These are phyloP conservation scores for Aureobasidium sp. DNA, from an alignment of 2,329 filamentous ascomycete genomes.

Conservation along the genomic window DNA sequence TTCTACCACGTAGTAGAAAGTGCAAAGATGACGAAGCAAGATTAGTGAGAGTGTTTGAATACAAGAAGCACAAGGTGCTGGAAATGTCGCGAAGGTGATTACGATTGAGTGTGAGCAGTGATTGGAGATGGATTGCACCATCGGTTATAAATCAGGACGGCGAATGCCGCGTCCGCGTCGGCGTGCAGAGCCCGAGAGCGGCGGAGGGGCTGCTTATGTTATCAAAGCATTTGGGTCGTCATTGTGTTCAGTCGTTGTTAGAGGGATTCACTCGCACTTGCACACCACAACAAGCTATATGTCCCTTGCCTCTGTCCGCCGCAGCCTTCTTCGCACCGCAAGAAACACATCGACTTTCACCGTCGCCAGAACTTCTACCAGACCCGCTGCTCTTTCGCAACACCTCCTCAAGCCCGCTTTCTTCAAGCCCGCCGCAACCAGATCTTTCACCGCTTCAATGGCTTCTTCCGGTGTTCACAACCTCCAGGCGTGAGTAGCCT, in stretches of 20 bases:
- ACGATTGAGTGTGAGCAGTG: not conserved
- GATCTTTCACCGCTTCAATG: slow-evolving; percentile 40
- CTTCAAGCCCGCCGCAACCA: slow-evolving; percentile 20
- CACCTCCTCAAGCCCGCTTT: slow-evolving; percentile 18
- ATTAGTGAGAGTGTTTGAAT: not conserved
- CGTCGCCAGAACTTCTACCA: slow-evolving; percentile 6
- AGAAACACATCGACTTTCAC: slow-evolving; percentile 15
- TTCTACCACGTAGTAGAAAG: not conserved
- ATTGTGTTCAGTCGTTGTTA: not conserved
- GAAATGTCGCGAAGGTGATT: not conserved
- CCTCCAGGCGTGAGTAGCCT: slow-evolving; percentile 35
- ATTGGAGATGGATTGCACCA: not conserved
- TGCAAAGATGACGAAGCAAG: not conserved
- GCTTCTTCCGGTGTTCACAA: slow-evolving; percentile 45
- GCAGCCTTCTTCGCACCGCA: slow-evolving; percentile 17
- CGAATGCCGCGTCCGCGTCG: too few species aligned
- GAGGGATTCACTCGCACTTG: not conserved
- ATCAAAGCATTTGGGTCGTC: too few species aligned
- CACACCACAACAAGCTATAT: not conserved
- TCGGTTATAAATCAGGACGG: too few species aligned
- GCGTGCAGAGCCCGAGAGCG: not conserved
- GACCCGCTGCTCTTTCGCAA: slow-evolving; percentile 13
- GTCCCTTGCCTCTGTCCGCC: slow-evolving; percentile 13
- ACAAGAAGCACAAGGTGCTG: not conserved
- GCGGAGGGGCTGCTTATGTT: not conserved